Conservation (phyloP, 2,329 filamentous ascomycete species). For the Aspergillus fijiensis region DNA sequence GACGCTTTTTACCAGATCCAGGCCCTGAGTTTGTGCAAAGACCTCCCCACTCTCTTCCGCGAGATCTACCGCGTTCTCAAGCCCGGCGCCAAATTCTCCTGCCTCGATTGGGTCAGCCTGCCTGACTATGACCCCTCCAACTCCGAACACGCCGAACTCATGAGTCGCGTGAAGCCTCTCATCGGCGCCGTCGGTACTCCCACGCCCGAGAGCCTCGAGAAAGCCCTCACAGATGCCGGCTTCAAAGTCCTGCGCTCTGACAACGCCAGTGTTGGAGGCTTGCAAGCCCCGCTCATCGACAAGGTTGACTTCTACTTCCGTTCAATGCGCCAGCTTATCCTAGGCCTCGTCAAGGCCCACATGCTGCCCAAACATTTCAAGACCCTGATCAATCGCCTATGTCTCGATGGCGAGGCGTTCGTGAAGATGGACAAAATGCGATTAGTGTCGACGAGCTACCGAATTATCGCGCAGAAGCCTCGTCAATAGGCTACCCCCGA, state of each 20-base stretch:
- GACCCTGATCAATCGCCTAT: conserved; percentile 54
- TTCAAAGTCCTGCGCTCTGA: conserved; percentile 51
- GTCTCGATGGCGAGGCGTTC: conserved; percentile 55
- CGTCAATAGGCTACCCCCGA: conserved; percentile 10
- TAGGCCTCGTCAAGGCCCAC: conserved; percentile 50
- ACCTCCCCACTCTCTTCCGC: conserved; percentile 48
- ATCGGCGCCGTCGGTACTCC: conserved; percentile 58
- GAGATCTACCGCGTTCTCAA: conserved; percentile 53
- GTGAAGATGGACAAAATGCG: conserved; percentile 58
- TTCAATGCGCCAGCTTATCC: conserved; percentile 50
- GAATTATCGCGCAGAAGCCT: conserved; percentile 53
- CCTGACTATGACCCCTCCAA: conserved; percentile 51
- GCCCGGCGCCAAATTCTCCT: conserved; percentile 52
- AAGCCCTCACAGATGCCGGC: conserved; percentile 48
- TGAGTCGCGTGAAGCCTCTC: conserved; percentile 56
- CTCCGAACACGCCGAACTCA: conserved; percentile 51
- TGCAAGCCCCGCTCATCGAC: conserved; percentile 55
- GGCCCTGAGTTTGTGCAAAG: conserved; percentile 56
- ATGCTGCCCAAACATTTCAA: conserved; percentile 54
- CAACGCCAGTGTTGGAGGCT: conserved; percentile 53
- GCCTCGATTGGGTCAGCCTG: conserved; percentile 56
- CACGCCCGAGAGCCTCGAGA: conserved; percentile 50
- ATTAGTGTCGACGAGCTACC: conserved; percentile 54
- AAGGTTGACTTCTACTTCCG: conserved; percentile 57
- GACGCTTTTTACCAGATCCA: conserved; percentile 60